A percentile compares a stretch with the other conserved stretches of the same genome.
Conservation (phyloP, 1,139 yeast genomes). For the Magnusiomyces magnusii region DNA sequence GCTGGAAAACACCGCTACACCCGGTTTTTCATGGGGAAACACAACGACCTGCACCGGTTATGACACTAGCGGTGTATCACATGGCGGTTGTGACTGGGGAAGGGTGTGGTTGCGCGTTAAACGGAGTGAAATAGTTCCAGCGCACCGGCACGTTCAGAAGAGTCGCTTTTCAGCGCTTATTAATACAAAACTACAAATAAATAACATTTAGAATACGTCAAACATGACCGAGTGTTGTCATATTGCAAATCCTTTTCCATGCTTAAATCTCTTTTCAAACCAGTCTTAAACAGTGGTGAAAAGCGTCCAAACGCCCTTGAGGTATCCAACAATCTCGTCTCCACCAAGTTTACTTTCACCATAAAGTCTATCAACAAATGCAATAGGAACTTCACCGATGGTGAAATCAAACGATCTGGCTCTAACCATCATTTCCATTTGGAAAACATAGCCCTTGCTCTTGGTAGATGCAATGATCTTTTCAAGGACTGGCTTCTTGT, state of each 20-base stretch:
- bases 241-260: neutral
- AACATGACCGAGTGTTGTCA: neutral
- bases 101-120: too few species aligned
- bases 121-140: too few species aligned
- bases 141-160: too few species aligned
- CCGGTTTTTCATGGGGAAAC: too few species aligned
- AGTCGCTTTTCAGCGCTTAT: too few species aligned
- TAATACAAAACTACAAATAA: too few species aligned
- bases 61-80: too few species aligned
- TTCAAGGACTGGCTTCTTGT: constrained; percentile 61
- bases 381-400: constrained; percentile 75
- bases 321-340: constrained; percentile 70
- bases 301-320: constrained; percentile 67
- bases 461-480: constrained; percentile 62
- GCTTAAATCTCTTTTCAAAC: neutral
- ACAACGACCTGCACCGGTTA: too few species aligned
- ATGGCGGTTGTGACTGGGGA: too few species aligned
- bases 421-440: constrained; percentile 86
- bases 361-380: constrained; percentile 71
- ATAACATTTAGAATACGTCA: neutral
- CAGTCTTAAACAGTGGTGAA: constrained; percentile 48
- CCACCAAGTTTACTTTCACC: constrained; percentile 81
- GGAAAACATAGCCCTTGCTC: constrained; percentile 79
- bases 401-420: constrained; percentile 64
- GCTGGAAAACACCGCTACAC: too few species aligned